phyloP scores from a whole-genome alignment of 768 basidiomycete species.

The Porpolomopsis calyptriformis region DNA sequence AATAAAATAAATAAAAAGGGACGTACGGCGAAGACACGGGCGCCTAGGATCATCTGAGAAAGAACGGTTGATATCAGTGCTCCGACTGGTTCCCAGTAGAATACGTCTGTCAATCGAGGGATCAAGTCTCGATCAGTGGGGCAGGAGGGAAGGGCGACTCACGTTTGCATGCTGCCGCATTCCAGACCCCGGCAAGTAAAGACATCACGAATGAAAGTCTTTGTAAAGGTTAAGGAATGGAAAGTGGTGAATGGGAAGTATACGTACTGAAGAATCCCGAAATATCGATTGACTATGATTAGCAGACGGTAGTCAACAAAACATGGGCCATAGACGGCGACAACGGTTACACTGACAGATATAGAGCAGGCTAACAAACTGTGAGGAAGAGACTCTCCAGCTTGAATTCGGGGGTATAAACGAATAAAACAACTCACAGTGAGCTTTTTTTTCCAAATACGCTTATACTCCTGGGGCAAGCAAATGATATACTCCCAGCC shows the following conservation, averaged over 20 bases:
- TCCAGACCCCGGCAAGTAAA: neutral
- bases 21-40: neutral
- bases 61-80: neutral
- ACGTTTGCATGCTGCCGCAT: neutral
- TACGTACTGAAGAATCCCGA: neutral
- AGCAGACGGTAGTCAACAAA: neutral
- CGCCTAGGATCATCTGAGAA: neutral
- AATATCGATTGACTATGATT: neutral
- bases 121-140: neutral
- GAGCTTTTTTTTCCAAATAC: slow-evolving; percentile 17
- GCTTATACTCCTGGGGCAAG: slow-evolving; percentile 16
- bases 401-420: neutral
- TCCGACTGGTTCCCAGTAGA: neutral
- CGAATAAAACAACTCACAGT: slow-evolving; percentile 10
- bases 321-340: neutral
- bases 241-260: neutral
- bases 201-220: neutral
- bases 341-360: neutral
- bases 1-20: neutral
- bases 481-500: slow-evolving; percentile 20
- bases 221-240: neutral
- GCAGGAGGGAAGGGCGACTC: neutral
- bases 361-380: neutral
- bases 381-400: neutral
- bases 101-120: neutral